phyloP scores from a whole-genome alignment of 345 rosid species.

The Rubroshorea leprosula region DNA sequence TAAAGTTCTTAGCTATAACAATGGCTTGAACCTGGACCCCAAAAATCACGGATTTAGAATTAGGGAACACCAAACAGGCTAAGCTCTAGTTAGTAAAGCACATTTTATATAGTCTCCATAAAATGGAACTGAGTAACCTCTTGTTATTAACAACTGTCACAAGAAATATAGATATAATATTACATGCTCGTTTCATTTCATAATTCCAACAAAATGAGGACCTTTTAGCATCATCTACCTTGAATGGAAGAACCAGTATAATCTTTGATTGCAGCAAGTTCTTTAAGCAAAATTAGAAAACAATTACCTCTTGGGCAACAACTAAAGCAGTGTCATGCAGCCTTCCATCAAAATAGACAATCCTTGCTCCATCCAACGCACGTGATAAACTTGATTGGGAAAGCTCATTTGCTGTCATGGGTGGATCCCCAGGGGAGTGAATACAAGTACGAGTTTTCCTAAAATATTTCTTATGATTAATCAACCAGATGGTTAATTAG shows the following conservation, averaged over 20 bases:
- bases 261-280: not conserved
- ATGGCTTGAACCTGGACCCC: not conserved
- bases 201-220: not conserved
- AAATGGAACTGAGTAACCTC: not conserved
- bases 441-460: conserved; percentile 96
- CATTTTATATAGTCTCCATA: not conserved
- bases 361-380: conserved; percentile 52
- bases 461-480: conserved; percentile 15
- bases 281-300: conserved; percentile 3
- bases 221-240: conserved; percentile 5
- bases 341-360: conserved; percentile 72
- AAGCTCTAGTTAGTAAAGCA: not conserved
- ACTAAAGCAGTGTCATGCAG: conserved; percentile 53
- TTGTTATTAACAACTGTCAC: not conserved
- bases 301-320: conserved; percentile 66
- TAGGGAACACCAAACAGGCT: not conserved
- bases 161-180: not conserved
- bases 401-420: conserved; percentile 57
- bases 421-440: conserved; percentile 78
- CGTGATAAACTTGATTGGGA: conserved; percentile 37
- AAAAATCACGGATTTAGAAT: not conserved
- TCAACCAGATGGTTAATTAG: no score
- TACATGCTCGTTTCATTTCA: conserved; percentile 4
- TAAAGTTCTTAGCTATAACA: no score
- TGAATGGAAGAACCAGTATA: not conserved